A percentile compares a stretch with the other conserved stretches of the same genome.
Conservation (phyloP, 768 basidiomycete genomes). For the Phylloporus sp. region DNA sequence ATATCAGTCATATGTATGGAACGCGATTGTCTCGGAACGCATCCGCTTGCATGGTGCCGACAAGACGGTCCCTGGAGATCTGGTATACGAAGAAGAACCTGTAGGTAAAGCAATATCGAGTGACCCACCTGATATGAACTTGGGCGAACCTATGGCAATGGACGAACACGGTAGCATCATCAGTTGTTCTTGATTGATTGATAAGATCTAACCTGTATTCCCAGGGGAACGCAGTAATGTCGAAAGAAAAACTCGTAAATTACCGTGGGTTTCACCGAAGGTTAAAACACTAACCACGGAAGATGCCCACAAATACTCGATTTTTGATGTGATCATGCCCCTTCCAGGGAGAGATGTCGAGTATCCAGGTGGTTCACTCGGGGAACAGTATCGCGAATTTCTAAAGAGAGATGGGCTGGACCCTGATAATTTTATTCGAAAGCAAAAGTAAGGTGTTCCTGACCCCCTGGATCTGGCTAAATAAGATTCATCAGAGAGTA, state of each 20-base stretch:
- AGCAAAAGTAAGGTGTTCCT: conserved; percentile 66
- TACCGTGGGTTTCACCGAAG: conserved; percentile 59
- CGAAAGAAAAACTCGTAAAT: conserved; percentile 23
- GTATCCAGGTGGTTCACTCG: conserved; percentile 85
- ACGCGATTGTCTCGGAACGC: conserved; percentile 92
- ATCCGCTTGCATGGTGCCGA: conserved; percentile 73
- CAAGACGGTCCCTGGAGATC: conserved; percentile 78
- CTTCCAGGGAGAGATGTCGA: conserved; percentile 92
- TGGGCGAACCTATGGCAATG: conserved; percentile 29
- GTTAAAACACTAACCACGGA: conserved; percentile 76
- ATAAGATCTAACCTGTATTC: conserved; percentile 10
- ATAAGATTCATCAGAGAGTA: conserved; percentile 62
- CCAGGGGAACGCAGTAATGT: conserved; percentile 16
- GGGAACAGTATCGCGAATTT: conserved; percentile 80
- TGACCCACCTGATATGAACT: conserved; percentile 30
- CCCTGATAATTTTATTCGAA: conserved; percentile 82
- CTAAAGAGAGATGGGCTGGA: conserved; percentile 84
- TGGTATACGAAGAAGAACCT: conserved; percentile 65
- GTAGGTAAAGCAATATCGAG: conserved; percentile 19
- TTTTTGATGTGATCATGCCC: conserved; percentile 98
- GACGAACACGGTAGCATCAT: conserved; percentile 33
- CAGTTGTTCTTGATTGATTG: neutral
- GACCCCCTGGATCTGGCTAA: conserved; percentile 3
- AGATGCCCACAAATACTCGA: conserved; percentile 76
- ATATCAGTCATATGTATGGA: conserved; percentile 99